Evolutionary conservation across 306 rosid species (phyloP).

Genomic region (Lagenaria siceraria): DNA sequence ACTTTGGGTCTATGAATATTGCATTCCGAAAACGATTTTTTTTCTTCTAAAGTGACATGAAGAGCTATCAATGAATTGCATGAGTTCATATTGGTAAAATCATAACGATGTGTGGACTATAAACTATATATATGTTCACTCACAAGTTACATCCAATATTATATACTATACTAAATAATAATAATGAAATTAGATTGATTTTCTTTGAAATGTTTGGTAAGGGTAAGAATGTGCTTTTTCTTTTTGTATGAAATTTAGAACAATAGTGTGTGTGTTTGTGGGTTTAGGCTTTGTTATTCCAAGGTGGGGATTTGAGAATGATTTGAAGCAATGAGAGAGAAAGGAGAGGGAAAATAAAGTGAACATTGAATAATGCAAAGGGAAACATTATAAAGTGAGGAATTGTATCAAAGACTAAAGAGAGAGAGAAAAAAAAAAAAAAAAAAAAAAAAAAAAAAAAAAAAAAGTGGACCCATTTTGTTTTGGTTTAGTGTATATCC

Average conservation of each 20-base stretch:
- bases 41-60: not conserved
- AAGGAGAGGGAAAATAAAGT: constrained; percentile 6
- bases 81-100: not conserved
- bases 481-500: constrained; percentile 29
- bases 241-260: constrained; percentile 33
- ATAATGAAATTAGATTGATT: constrained; percentile 24
- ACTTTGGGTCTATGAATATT: not conserved
- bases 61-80: not conserved
- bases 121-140: constrained; percentile 8
- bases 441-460: too few relatives aligned
- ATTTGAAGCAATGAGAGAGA: constrained; percentile 33
- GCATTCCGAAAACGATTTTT: not conserved
- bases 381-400: constrained; percentile 21
- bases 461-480: constrained; percentile 25
- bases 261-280: constrained; percentile 11
- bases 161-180: constrained; percentile 17
- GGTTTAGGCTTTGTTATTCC: constrained; percentile 21
- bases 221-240: constrained; percentile 29
- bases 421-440: too few relatives aligned
- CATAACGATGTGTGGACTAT: not conserved
- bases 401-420: constrained; percentile 28
- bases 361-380: constrained; percentile 35
- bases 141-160: constrained; percentile 4
- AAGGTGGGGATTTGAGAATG: constrained; percentile 57
- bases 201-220: constrained; percentile 13